Evolutionary conservation across 2,329 filamentous ascomycete genomes (phyloP).

Genomic region (Zasmidium angulare): DNA sequence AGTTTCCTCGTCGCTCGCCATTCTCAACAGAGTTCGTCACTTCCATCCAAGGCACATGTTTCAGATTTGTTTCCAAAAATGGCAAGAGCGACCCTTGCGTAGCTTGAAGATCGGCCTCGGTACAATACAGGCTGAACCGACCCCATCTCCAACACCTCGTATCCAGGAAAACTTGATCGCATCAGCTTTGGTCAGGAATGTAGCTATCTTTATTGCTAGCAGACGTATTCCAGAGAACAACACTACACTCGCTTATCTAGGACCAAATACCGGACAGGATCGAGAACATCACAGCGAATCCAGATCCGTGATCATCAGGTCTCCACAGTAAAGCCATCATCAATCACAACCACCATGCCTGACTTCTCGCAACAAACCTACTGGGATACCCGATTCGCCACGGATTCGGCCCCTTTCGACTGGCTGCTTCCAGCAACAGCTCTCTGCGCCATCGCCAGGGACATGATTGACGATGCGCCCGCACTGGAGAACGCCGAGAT

Average conservation of each 20-base stretch:
- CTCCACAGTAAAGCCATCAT: too few species aligned
- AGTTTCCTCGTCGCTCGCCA: too few species aligned
- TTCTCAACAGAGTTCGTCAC: too few species aligned
- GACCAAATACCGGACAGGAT: too few species aligned
- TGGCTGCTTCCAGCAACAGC: slow-evolving; percentile 22
- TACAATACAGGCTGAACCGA: neutral
- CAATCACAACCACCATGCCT: slow-evolving; percentile 14
- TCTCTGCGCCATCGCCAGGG: slow-evolving; percentile 15
- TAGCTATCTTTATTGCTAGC: too few species aligned
- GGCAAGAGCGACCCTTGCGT: neutral
- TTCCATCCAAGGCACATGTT: neutral
- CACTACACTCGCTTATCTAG: too few species aligned
- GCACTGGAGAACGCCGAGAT: slow-evolving; percentile 16
- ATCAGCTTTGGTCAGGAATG: too few species aligned
- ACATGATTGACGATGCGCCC: slow-evolving; percentile 18
- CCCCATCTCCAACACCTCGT: neutral
- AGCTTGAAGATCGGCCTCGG: neutral
- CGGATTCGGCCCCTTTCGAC: slow-evolving; percentile 20
- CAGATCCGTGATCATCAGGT: too few species aligned
- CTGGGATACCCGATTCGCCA: slow-evolving; percentile 22
- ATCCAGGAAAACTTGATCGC: neutral
- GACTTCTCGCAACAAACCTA: slow-evolving; percentile 24
- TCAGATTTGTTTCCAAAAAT: neutral
- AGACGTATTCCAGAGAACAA: too few species aligned
- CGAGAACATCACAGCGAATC: too few species aligned